A percentile compares a stretch with the other conserved stretches of the same genome.
phyloP scores from a whole-genome alignment of 2,329 filamentous ascomycete species.

The Dothidotthia symphoricarpi region DNA sequence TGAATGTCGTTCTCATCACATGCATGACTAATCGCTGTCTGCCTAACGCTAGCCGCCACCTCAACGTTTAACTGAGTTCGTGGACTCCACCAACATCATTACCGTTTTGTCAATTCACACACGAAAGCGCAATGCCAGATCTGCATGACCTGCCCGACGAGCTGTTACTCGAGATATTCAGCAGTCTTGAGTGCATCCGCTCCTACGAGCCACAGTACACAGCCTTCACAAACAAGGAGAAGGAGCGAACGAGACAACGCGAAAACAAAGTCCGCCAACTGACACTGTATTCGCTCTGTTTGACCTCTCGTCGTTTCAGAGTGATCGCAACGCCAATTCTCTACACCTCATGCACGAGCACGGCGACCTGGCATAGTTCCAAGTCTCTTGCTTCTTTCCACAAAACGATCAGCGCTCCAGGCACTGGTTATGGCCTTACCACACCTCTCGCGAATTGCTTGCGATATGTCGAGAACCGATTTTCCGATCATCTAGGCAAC shows the following conservation, averaged over 20 bases:
- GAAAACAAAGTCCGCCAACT: slow-evolving; percentile 21
- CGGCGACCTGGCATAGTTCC: slow-evolving; percentile 14
- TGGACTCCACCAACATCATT: no score
- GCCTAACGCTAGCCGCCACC: no score
- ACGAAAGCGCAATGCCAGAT: background rate
- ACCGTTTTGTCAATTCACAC: no score
- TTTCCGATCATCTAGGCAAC: slow-evolving; percentile 23
- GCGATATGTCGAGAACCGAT: slow-evolving; percentile 28
- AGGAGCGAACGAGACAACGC: slow-evolving; percentile 20
- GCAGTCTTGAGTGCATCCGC: slow-evolving; percentile 12
- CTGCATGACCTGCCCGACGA: slow-evolving; percentile 21
- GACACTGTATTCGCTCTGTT: slow-evolving; percentile 19
- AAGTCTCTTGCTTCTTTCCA: slow-evolving; percentile 16
- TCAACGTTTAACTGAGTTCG: no score
- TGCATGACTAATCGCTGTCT: no score
- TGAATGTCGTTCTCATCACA: no score
- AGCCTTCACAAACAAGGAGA: slow-evolving; percentile 15
- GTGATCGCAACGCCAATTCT: slow-evolving; percentile 20
- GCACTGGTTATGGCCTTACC: background rate
- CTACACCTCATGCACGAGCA: slow-evolving; percentile 24
- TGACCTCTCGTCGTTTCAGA: slow-evolving; percentile 18
- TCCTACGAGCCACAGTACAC: slow-evolving; percentile 23
- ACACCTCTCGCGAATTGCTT: slow-evolving; percentile 9
- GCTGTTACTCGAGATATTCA: slow-evolving; percentile 20
- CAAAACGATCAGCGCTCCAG: slow-evolving; percentile 9